These are phyloP conservation scores for Corymbia citriodora DNA, from an alignment of 441 rosid genomes.

Conservation along the genomic window DNA sequence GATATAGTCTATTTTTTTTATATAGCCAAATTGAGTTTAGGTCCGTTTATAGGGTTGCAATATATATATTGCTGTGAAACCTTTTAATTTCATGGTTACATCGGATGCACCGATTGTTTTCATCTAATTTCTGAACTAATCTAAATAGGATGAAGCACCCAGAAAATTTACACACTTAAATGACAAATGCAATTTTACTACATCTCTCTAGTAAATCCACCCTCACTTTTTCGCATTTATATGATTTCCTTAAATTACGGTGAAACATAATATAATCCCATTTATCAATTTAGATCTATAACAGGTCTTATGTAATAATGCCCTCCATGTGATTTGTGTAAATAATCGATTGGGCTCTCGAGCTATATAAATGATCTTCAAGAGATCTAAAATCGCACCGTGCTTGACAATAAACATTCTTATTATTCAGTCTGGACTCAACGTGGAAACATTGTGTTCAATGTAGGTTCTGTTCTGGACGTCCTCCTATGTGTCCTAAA, in stretches of 20 bases:
- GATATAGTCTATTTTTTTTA: background rate
- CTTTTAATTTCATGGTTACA: background rate
- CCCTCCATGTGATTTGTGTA: background rate
- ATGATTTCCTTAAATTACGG: background rate
- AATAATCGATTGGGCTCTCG: background rate
- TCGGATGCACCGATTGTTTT: rapidly evolving
- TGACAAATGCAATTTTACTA: background rate
- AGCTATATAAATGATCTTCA: background rate
- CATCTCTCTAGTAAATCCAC: background rate
- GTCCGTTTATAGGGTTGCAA: background rate
- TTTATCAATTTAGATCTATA: background rate
- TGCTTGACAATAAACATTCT: background rate
- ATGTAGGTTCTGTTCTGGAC: background rate
- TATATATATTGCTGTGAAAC: background rate
- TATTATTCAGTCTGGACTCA: background rate
- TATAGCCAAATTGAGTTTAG: background rate
- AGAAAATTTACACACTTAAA: background rate
- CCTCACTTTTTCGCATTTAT: background rate
- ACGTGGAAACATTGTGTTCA: background rate
- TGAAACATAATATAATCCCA: background rate
- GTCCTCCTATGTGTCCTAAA: background rate
- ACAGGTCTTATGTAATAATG: background rate
- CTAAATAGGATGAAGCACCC: background rate
- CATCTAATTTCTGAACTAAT: background rate
- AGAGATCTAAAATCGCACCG: background rate